A percentile compares a stretch with the other conserved stretches of the same genome.
phyloP scores from a whole-genome alignment of 169 alveolate genomes.

The Cryptosporidium sp. region DNA sequence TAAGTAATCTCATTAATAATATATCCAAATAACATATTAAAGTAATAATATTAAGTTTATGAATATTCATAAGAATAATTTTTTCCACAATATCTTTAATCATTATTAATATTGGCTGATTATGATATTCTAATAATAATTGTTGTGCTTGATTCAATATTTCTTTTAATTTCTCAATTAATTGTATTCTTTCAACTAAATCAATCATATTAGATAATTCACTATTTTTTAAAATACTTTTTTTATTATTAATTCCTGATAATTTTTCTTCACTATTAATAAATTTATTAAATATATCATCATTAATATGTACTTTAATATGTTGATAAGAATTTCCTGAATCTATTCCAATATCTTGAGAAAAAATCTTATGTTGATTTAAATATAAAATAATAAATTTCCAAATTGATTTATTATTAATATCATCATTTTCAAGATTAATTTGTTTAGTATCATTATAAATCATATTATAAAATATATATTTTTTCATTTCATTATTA shows the following conservation, averaged over 20 bases:
- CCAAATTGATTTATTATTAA: not conserved
- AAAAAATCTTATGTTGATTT: not conserved
- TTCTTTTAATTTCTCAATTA: constrained; percentile 5
- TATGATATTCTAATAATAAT: constrained; percentile 18
- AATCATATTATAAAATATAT: constrained; percentile 8
- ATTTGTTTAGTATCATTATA: not conserved
- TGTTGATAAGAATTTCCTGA: not conserved
- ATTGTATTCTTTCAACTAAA: constrained; percentile 3
- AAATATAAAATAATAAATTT: constrained; percentile 23
- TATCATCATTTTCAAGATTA: not conserved
- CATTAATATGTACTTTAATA: constrained; percentile 25
- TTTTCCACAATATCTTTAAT: constrained; percentile 41
- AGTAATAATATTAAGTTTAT: not conserved
- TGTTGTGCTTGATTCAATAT: not conserved
- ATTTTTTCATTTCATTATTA: not conserved
- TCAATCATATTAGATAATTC: not conserved
- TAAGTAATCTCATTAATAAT: constrained; percentile 8
- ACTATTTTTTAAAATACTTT: not conserved
- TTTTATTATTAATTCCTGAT: too few relatives aligned
- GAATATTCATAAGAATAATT: constrained; percentile 4
- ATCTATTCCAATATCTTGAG: not conserved
- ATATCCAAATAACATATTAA: constrained; percentile 48
- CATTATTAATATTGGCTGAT: constrained; percentile 36
- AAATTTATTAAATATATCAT: not conserved
- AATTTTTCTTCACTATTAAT: not conserved